phyloP scores from a whole-genome alignment of 768 basidiomycete genomes.

The Calocera cornea region DNA sequence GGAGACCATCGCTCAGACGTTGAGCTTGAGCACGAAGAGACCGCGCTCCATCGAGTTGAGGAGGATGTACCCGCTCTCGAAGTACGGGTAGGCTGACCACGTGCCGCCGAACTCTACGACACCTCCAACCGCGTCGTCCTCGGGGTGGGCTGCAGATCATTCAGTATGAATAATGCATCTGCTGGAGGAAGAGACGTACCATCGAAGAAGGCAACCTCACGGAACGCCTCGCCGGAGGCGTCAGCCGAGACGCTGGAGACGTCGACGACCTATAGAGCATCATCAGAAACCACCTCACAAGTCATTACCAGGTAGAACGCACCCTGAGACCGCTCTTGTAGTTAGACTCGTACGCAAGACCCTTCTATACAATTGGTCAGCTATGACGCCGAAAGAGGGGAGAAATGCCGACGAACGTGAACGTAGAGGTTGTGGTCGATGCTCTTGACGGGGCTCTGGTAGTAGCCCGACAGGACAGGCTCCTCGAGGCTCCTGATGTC shows the following conservation, averaged over 20 bases:
- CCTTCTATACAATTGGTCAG: background rate
- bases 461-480: background rate
- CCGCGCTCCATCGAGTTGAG: background rate
- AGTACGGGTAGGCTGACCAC: background rate
- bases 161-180: background rate
- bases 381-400: background rate
- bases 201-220: background rate
- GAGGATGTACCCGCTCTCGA: background rate
- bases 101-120: background rate
- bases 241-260: background rate
- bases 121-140: background rate
- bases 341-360: background rate
- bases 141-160: background rate
- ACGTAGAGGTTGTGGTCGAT: conserved; percentile 3
- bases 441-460: background rate
- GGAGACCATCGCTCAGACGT: background rate
- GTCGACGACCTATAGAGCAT: background rate
- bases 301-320: background rate
- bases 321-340: conserved; percentile 4
- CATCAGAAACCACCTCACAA: background rate
- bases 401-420: background rate
- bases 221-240: background rate
- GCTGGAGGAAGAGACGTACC: background rate
- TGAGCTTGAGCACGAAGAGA: background rate
- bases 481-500: background rate